A percentile compares a stretch with the other conserved stretches of the same genome.
These are phyloP conservation scores for Boehmeria nivea DNA, from an alignment of 306 rosid species.

Conservation along the genomic window DNA sequence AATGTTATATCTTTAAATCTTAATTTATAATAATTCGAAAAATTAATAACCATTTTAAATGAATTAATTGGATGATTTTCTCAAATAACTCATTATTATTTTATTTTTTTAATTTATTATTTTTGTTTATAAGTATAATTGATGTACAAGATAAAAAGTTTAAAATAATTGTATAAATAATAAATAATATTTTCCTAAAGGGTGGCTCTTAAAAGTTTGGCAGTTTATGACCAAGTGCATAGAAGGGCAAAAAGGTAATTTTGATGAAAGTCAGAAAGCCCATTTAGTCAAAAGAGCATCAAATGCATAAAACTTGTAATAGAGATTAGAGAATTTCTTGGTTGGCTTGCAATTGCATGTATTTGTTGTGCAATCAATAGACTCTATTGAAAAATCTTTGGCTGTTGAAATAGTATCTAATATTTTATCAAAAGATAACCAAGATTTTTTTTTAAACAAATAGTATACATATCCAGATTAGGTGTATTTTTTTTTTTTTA, in stretches of 20 bases:
- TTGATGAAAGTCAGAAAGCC: neutral
- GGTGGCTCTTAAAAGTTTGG: slow-evolving; percentile 8
- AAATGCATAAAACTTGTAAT: neutral
- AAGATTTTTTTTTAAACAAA: neutral
- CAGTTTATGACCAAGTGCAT: slow-evolving; percentile 8
- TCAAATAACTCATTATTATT: no score
- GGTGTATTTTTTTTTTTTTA: neutral
- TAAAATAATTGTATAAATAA: no score
- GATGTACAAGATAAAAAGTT: no score
- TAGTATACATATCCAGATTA: neutral
- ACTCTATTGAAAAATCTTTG: neutral
- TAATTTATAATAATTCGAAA: no score
- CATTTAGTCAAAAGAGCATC: neutral
- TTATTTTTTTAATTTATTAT: no score
- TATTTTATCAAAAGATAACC: neutral
- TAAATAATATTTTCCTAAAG: neutral
- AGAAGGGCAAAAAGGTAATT: neutral
- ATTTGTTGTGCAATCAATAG: neutral
- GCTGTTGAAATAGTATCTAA: neutral
- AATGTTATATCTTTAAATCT: no score
- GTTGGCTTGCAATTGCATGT: neutral
- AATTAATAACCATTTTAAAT: no score
- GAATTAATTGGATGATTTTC: no score
- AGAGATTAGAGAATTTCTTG: neutral
- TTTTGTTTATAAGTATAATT: no score